phyloP scores from a whole-genome alignment of 306 rosid species.

The Prunus mira region DNA sequence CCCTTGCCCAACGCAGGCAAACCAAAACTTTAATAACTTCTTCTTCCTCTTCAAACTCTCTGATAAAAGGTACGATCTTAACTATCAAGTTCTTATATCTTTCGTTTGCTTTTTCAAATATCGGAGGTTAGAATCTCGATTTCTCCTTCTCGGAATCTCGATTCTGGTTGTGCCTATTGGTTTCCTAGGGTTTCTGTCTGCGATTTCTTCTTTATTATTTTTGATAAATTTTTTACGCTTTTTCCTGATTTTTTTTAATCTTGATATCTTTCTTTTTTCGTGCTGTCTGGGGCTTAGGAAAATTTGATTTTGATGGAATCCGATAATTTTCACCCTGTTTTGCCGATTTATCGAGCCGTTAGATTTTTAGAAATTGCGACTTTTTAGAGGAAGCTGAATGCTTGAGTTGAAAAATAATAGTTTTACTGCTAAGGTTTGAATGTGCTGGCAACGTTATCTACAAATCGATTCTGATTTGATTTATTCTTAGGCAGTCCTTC shows the following conservation, averaged over 20 bases:
- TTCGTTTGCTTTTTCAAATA: not conserved
- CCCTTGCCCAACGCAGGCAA: not conserved
- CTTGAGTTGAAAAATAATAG: not conserved
- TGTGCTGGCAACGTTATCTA: not conserved
- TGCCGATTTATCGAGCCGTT: not conserved
- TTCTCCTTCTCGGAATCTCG: not conserved
- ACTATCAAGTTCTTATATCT: not conserved
- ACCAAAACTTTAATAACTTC: not conserved
- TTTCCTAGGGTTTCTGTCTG: slow-evolving; percentile 10
- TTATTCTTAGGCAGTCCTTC: not conserved
- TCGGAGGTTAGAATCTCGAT: not conserved
- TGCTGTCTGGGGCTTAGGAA: not conserved
- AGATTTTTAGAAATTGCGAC: not conserved
- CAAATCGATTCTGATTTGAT: not conserved
- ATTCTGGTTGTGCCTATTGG: not conserved
- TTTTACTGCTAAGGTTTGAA: not conserved
- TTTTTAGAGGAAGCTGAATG: not conserved
- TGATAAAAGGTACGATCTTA: slow-evolving; percentile 15
- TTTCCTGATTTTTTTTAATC: not conserved
- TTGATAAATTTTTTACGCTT: not conserved
- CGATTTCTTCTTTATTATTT: not conserved
- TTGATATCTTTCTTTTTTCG: not conserved
- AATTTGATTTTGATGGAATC: not conserved
- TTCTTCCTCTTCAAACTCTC: not conserved
- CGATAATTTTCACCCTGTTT: not conserved